Conservation (phyloP, 2,329 filamentous ascomycete genomes). For the Ophiostoma quercus region DNA sequence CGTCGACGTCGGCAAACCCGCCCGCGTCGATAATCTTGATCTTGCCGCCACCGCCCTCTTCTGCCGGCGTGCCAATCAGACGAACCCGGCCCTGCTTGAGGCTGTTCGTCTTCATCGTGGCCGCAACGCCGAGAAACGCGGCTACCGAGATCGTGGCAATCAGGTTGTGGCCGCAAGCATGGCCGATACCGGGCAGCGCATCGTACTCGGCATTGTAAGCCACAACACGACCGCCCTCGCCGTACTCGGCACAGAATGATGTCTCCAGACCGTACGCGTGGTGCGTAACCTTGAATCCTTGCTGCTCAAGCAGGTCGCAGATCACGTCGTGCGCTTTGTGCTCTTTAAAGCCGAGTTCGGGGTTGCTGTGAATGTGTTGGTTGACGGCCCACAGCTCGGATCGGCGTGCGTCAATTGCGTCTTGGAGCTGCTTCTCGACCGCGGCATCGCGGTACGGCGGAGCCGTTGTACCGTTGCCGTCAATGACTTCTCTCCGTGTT, state of each 20-base stretch:
- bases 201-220: slow-evolving; percentile 30
- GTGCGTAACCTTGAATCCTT: slow-evolving; percentile 42
- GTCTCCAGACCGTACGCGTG: slow-evolving; percentile 50
- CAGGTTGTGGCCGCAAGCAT: slow-evolving; percentile 41
- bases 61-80: slow-evolving; percentile 13
- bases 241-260: slow-evolving; percentile 40
- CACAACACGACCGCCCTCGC: slow-evolving; percentile 22
- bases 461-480: neutral
- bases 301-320: slow-evolving; percentile 38
- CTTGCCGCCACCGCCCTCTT: slow-evolving; percentile 19
- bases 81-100: neutral
- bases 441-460: slow-evolving; percentile 10
- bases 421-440: slow-evolving; percentile 15
- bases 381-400: slow-evolving; percentile 15
- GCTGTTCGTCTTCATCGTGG: neutral
- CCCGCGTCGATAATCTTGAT: slow-evolving; percentile 13
- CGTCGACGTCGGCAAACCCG: neutral
- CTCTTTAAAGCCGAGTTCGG: slow-evolving; percentile 48
- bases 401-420: slow-evolving; percentile 3
- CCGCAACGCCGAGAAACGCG: neutral
- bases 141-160: slow-evolving; percentile 32
- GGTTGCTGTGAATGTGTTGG: slow-evolving; percentile 36
- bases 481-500: neutral
- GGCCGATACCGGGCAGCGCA: slow-evolving; percentile 36
- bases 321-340: slow-evolving; percentile 46